A percentile compares a stretch with the other conserved stretches of the same genome.
Conservation (phyloP, 2,329 filamentous ascomycete genomes). For the Colletotrichum ledebouriae region DNA sequence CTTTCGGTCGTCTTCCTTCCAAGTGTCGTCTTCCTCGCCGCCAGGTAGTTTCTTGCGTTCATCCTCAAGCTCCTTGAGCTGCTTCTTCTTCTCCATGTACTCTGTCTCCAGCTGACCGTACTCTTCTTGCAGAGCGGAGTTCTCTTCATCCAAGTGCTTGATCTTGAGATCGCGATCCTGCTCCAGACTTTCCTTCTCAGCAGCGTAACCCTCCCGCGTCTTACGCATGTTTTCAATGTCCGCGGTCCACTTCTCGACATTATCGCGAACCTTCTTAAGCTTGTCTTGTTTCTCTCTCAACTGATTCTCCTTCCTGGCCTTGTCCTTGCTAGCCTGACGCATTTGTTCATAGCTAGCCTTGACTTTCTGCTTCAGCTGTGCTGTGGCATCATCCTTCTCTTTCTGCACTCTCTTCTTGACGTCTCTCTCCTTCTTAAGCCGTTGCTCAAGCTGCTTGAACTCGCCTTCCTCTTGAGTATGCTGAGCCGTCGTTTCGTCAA, state of each 20-base stretch:
- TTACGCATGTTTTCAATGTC: constrained; percentile 71
- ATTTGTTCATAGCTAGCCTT: constrained; percentile 85
- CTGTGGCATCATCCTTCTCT: constrained; percentile 91
- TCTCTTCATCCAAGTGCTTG: constrained; percentile 66
- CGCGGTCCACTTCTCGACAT: constrained; percentile 76
- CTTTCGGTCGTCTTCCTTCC: constrained; percentile 64
- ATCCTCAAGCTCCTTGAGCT: constrained; percentile 81
- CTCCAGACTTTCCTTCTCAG: constrained; percentile 65
- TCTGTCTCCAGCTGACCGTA: constrained; percentile 77
- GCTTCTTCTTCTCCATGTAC: constrained; percentile 69
- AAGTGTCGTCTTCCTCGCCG: constrained; percentile 71
- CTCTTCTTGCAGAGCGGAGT: constrained; percentile 73
- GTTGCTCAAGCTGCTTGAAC: constrained; percentile 73
- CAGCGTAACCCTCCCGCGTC: constrained; percentile 66
- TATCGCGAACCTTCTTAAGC: constrained; percentile 77
- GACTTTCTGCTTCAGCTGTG: constrained; percentile 85
- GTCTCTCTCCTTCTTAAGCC: constrained; percentile 83
- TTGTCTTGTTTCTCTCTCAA: constrained; percentile 78
- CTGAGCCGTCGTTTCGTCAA: constrained; percentile 80
- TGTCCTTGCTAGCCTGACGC: constrained; percentile 82
- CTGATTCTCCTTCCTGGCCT: constrained; percentile 80
- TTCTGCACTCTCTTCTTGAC: constrained; percentile 82
- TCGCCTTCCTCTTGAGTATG: constrained; percentile 81
- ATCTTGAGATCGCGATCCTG: constrained; percentile 65
- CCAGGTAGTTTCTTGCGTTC: constrained; percentile 74